These are phyloP conservation scores for Boletus subcaerulescens DNA, from an alignment of 768 basidiomycete genomes.

Conservation along the genomic window DNA sequence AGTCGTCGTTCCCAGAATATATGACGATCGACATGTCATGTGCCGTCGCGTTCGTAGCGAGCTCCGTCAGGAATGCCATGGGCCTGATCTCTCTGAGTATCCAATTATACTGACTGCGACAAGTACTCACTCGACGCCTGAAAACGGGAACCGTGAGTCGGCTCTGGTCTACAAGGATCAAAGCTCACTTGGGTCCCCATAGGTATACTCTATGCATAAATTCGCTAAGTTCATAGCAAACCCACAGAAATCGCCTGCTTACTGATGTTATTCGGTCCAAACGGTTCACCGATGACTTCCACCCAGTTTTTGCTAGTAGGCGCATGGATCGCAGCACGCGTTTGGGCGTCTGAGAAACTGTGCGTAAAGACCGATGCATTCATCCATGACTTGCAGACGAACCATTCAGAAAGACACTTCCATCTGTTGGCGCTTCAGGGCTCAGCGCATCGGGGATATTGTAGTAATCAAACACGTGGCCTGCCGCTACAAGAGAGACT, in stretches of 20 bases:
- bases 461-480: constrained; percentile 42
- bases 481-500: constrained; percentile 8
- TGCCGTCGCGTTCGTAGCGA: constrained; percentile 59
- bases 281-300: constrained; percentile 21
- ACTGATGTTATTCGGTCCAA: constrained; percentile 13
- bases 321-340: constrained; percentile 61
- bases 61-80: constrained; percentile 59
- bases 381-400: constrained; percentile 44
- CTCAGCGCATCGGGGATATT: constrained; percentile 42
- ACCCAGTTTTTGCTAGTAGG: constrained; percentile 58
- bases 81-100: constrained; percentile 38
- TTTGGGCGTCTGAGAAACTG: constrained; percentile 41
- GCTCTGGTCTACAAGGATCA: not conserved
- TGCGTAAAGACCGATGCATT: constrained; percentile 36
- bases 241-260: not conserved
- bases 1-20: constrained; percentile 68
- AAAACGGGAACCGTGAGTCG: not conserved
- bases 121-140: constrained; percentile 36
- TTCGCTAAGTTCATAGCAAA: not conserved
- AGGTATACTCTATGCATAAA: constrained; percentile 8
- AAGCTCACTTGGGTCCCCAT: constrained; percentile 33
- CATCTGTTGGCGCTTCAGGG: constrained; percentile 48
- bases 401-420: constrained; percentile 58
- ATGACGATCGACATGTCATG: constrained; percentile 49
- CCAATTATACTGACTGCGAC: not conserved